Evolutionary conservation across 2,329 filamentous ascomycete genomes (phyloP), one percentile per base, ranked within the genome.

Genomic region (Ciborinia camelliae): DNA sequence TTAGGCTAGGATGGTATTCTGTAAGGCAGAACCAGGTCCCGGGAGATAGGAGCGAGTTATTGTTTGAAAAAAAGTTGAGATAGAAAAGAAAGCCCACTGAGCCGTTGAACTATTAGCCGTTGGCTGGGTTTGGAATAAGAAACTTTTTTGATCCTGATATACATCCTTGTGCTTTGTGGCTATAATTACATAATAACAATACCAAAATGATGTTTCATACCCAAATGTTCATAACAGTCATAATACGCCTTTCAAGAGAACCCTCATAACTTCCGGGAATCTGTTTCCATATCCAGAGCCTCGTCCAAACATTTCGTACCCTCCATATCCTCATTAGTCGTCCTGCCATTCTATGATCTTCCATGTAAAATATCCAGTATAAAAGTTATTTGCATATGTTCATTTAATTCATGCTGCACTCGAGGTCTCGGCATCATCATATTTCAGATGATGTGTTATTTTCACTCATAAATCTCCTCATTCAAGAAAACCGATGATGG

Each of bases 401-500:
- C n/a, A 35, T 53, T 23, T 32, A 3, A 10, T 10, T 18, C 18
- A 48, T 63, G 5, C 51, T 57, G 15, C n/a, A 12, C 30, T 32
- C 7, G 15, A 20, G 32, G n/a, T 35, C 4, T 23, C 14, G 2
- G 15, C 12, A 26, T 48, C 12, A 26, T 48, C n/a, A 32, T 18
- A 37, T 35, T 57, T 37, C 39, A 45, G 30, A 37, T 15, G 50
- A 57, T 0, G 51, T 57, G 15, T 18, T n/a, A 63, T 18, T 48
- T 5, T 30, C 60, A 45, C 57, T 63, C 26, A 69, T 37, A 26
- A 68, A 51, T 51, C 67, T 61, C 54, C 65, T 68, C n/a, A 45
- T 64, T 20, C 64, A 67, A 23, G 28, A 35, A 62, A 48, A 60
- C 23, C 65, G 63, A 7, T 67, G 65, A 14, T 51, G 62, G 26